Base-by-base conservation (phyloP, 2,329 filamentous ascomycete genomes). In the Nemania sp. region DNA sequence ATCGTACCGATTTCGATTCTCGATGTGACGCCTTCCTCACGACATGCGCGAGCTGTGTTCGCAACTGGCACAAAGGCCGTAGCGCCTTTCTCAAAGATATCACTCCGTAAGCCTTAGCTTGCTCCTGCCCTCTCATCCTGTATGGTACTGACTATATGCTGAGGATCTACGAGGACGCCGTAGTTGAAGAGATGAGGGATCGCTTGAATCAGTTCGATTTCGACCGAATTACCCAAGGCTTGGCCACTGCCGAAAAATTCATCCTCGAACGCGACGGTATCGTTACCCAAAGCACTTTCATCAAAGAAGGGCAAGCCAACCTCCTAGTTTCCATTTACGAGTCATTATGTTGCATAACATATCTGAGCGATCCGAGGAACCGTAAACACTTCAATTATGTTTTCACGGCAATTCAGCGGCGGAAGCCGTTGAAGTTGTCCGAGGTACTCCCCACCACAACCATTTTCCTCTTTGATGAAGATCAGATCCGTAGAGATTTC, bases 301-400 rank as follows among this genome's bases (percentile, higher is more conserved):
- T 80, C 51, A 79, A 81, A 29, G 80, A 81, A 22, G 78, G 85
- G 6, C 80, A 87, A 29, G 81, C 86, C 1, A 82, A 87, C 29
- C 89, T 93, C 6, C 87, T 97, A 58, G 87, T 96, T 66, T 91
- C 93, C 11, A 88, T 98, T 32, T 97, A 97, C 74, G 95, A 98
- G 78, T 91, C 92, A 0, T 82, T 98, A 59, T 97, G 94, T 78
- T 97, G 92, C 78, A 89, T 94, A 72, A 86, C 91, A 0, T 93
- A 97, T 77, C 84, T 98, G 68, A 85, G 81, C 52, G 73, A 83
- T n/a, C 82, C 85, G 1, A 83, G 84, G 3, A 84, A 85, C 70
- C 82, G 85, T 2, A 73, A 77, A 0, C 77, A 90, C 71, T 97
- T 98, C 77, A 92, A 97, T 77, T 89, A 87, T 72, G 93, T 97